Base-by-base conservation (phyloP, 768 basidiomycete species). In the Neoboletus brunneissimus region DNA sequence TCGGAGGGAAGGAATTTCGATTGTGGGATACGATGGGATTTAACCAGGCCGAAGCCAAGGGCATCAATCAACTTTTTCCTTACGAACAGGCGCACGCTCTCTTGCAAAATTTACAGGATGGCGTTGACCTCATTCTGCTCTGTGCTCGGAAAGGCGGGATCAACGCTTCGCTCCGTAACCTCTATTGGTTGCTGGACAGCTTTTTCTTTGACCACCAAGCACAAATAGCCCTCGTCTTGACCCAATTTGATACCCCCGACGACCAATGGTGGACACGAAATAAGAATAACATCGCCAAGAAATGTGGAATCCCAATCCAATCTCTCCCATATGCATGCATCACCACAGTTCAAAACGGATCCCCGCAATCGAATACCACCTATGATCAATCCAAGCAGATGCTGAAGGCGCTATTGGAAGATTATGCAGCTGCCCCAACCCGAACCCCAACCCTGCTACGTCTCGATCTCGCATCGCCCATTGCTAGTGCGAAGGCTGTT, bases 201-300 rank as follows among this genome's bases (percentile, higher is more conserved):
- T 68, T 78, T 43, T 72, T 80, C 49, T 78, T 77, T 49, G 62
- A 60, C 13, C 58, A 64, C 22, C 53, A 63, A 12, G 78, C 75
- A 1, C 75, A 71, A 7, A 69, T 75, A 40, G 67, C 73, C 8
- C 58, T 79, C 20, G 67, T 74, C 45, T 59, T 79, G 32, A 79
- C 76, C 13, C 72, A 76, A 32, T 69, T 78, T 16, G 78, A 63
- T 64, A 64, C 13, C 3, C 64, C 67, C 8, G 64, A 71, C 51
- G 62, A 68, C 2, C 54, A 57, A n/a, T 79, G 78, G 78, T 79
- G 77, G 77, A 56, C 48, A 9, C 43, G 59, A 45, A 77, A 77
- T 42, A 54, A 67, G 15, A 49, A 56, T 45, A 25, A 7, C 32
- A 55, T 42, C 69, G 69, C 56, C 46, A 56, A 55, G 23, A 54